Percentiles rank a stretch among this genome's conserved stretches.
phyloP scores from a whole-genome alignment of 345 rosid species.

The Nephelium lappaceum region DNA sequence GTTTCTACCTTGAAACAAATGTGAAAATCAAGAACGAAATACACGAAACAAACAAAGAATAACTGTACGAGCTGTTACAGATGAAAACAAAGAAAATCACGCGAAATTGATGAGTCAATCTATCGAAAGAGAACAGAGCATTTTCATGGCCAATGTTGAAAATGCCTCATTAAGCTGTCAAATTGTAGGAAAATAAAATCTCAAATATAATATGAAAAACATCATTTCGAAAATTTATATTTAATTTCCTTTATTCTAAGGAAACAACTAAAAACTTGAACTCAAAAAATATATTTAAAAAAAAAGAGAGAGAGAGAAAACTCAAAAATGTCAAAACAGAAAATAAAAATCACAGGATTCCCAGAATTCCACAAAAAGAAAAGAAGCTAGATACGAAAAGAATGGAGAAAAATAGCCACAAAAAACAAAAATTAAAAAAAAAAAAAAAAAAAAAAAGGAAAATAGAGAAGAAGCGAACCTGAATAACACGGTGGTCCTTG shows the following conservation, averaged over 20 bases:
- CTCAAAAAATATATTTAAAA: background rate
- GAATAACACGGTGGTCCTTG: slow-evolving; percentile 78
- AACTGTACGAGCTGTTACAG: background rate
- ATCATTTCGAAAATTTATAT: background rate
- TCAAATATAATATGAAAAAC: background rate
- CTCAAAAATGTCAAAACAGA: slow-evolving; percentile 17
- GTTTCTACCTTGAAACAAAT: background rate
- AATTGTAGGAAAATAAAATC: slow-evolving; percentile 13
- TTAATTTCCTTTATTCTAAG: no score
- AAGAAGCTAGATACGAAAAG: slow-evolving; percentile 1
- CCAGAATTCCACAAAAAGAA: slow-evolving; percentile 14
- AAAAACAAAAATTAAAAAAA: background rate
- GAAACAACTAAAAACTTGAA: background rate
- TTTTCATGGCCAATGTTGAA: slow-evolving; percentile 3
- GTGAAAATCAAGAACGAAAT: background rate
- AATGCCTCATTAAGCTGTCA: slow-evolving; percentile 10
- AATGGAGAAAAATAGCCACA: background rate
- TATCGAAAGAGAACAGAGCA: background rate
- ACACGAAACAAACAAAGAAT: background rate
- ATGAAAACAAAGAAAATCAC: slow-evolving; percentile 8
- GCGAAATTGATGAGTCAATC: slow-evolving; percentile 14
- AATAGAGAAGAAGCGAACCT: slow-evolving; percentile 46
- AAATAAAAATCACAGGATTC: slow-evolving; percentile 8
- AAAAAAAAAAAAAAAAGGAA: background rate
- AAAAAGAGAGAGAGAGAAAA: slow-evolving; percentile 14